These are phyloP conservation scores for Solanum microdontum DNA, from an alignment of 257 asterid genomes.

Conservation along the genomic window DNA sequence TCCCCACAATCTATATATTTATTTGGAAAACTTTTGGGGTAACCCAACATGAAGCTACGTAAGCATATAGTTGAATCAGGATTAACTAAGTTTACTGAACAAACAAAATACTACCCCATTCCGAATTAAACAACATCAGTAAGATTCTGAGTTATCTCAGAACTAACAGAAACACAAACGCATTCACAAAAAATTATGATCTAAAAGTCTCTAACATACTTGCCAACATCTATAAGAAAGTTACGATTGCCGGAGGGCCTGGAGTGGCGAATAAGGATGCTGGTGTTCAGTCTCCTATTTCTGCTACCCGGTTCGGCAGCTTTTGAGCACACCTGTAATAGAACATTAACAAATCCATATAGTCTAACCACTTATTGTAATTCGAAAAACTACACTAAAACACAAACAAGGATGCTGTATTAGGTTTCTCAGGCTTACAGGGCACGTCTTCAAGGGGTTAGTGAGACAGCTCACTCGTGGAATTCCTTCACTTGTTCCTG, in stretches of 20 bases:
- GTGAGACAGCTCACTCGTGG: conserved; percentile 99
- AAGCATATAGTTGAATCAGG: not conserved
- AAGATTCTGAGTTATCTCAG: not conserved
- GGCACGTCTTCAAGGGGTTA: conserved; percentile 54
- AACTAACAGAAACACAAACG: not conserved
- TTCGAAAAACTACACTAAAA: not conserved
- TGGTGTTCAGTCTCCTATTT: conserved; percentile 86
- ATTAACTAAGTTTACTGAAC: not conserved
- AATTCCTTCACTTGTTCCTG: conserved; percentile 98
- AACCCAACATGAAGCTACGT: not conserved
- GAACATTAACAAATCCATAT: not conserved
- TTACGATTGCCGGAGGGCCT: conserved; percentile 49
- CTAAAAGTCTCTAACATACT: conserved; percentile 40
- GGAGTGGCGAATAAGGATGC: conserved; percentile 68
- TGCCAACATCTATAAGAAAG: conserved; percentile 94
- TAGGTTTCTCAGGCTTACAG: conserved; percentile 29
- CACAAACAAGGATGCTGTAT: not conserved
- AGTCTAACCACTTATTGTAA: not conserved
- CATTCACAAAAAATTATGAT: not conserved
- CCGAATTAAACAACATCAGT: not conserved
- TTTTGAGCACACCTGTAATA: conserved; percentile 67
- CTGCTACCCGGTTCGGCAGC: conserved; percentile 71
- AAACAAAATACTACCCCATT: not conserved
- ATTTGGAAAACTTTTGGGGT: not conserved
- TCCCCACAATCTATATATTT: not conserved